These are phyloP conservation scores for Aspergillus diversus DNA, from an alignment of 495 filamentous ascomycete genomes.

Conservation along the genomic window DNA sequence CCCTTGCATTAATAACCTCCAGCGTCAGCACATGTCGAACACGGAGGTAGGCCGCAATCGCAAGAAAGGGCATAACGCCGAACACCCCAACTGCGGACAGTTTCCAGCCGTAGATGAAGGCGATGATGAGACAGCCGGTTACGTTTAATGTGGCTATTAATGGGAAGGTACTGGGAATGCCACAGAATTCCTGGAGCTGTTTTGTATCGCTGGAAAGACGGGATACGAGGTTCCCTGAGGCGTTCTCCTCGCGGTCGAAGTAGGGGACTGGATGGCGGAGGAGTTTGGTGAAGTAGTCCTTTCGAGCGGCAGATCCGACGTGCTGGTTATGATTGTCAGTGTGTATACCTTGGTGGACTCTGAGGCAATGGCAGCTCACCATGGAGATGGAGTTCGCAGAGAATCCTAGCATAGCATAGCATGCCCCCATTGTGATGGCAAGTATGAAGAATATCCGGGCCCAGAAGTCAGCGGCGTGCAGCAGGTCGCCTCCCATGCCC, in stretches of 20 bases:
- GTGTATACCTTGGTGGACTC: background rate
- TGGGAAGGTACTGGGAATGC: slow-evolving; percentile 36
- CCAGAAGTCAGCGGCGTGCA: slow-evolving; percentile 58
- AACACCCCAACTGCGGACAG: slow-evolving; percentile 60
- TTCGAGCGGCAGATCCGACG: slow-evolving; percentile 55
- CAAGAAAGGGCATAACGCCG: slow-evolving; percentile 55
- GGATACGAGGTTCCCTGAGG: slow-evolving; percentile 60
- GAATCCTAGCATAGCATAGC: slow-evolving; percentile 58
- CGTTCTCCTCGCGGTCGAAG: slow-evolving; percentile 45
- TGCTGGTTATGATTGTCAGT: slow-evolving; percentile 32
- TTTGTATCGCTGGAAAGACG: slow-evolving; percentile 63
- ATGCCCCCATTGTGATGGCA: slow-evolving; percentile 50
- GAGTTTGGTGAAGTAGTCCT: slow-evolving; percentile 55
- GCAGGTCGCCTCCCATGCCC: slow-evolving; percentile 34
- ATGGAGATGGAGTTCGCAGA: slow-evolving; percentile 30
- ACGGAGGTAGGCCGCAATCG: slow-evolving; percentile 58
- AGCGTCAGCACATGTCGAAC: slow-evolving; percentile 55
- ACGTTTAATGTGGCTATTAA: slow-evolving; percentile 51
- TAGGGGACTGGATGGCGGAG: too few species aligned
- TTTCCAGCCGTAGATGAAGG: slow-evolving; percentile 66
- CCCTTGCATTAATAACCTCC: slow-evolving; percentile 59
- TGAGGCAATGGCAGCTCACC: background rate
- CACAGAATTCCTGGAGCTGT: slow-evolving; percentile 64
- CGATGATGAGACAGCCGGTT: slow-evolving; percentile 56
- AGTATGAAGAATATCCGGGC: slow-evolving; percentile 67